Conservation (phyloP, 176 grass and related monocot species). For the Areca catechu region DNA sequence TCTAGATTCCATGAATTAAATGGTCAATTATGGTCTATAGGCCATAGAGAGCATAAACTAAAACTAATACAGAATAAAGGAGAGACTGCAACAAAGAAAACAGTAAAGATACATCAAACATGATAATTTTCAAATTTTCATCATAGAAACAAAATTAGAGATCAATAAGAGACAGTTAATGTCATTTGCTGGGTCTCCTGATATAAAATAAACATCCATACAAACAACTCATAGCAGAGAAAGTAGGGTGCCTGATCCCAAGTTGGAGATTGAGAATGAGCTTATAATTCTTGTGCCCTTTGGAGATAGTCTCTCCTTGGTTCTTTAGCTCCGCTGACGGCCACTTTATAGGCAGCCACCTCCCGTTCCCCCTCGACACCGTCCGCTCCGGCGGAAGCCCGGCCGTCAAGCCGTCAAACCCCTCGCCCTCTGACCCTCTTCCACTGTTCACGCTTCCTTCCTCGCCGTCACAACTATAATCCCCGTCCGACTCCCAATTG, state of each 20-base stretch:
- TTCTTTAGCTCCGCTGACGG: constrained; percentile 49
- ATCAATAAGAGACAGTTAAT: no score
- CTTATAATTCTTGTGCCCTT: constrained; percentile 86
- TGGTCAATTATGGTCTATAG: no score
- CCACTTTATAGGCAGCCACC: constrained; percentile 23
- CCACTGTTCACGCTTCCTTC: neutral
- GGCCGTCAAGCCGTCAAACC: neutral
- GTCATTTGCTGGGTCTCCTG: no score
- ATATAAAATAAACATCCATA: no score
- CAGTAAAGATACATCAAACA: no score
- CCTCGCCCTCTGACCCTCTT: constrained; percentile 6
- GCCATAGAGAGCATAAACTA: no score
- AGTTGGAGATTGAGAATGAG: constrained; percentile 95
- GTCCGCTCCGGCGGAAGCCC: constrained; percentile 6
- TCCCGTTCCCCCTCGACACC: neutral
- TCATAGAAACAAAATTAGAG: no score
- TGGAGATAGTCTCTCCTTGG: constrained; percentile 78
- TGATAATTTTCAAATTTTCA: no score
- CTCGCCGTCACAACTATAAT: neutral
- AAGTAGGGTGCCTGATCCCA: constrained; percentile 45
- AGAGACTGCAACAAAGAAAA: no score
- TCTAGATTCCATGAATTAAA: no score
- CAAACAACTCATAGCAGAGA: neutral
- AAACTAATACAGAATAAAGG: no score
- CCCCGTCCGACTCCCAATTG: neutral